phyloP scores from a whole-genome alignment of 345 rosid species.

The Mercurialis annua region DNA sequence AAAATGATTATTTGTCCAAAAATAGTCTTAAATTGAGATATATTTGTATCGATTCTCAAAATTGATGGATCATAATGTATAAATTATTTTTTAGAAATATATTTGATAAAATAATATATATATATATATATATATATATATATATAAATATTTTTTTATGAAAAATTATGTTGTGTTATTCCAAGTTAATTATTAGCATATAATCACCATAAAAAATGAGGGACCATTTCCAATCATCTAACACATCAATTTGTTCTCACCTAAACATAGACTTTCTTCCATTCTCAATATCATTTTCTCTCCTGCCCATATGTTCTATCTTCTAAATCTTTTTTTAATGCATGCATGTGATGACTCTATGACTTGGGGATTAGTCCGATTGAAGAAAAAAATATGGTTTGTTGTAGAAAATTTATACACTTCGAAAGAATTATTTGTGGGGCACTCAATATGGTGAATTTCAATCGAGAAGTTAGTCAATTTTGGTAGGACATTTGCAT shows the following conservation, averaged over 20 bases:
- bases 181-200: too few species aligned
- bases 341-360: slow-evolving; percentile 15
- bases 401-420: slow-evolving; percentile 1
- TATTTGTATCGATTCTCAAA: too few species aligned
- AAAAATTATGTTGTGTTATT: too few species aligned
- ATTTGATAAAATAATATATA: too few species aligned
- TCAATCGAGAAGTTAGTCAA: slow-evolving; percentile 25
- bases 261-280: slow-evolving; percentile 56
- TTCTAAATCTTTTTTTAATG: background rate
- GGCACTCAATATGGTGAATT: slow-evolving; percentile 6
- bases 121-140: too few species aligned
- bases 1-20: too few species aligned
- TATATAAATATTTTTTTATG: too few species aligned
- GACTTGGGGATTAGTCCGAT: slow-evolving; percentile 23
- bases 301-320: slow-evolving; percentile 28
- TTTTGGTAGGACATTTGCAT: slow-evolving; percentile 33
- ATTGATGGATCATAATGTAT: too few species aligned
- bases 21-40: too few species aligned
- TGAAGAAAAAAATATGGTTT: slow-evolving; percentile 12
- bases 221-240: slow-evolving; percentile 31
- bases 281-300: slow-evolving; percentile 17
- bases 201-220: slow-evolving; percentile 21
- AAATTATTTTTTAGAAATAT: too few species aligned
- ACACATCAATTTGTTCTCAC: slow-evolving; percentile 43
- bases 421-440: slow-evolving; percentile 20